Base-by-base conservation (phyloP, 192 early-diverging fungal genomes). In the Diversispora epigaea region DNA sequence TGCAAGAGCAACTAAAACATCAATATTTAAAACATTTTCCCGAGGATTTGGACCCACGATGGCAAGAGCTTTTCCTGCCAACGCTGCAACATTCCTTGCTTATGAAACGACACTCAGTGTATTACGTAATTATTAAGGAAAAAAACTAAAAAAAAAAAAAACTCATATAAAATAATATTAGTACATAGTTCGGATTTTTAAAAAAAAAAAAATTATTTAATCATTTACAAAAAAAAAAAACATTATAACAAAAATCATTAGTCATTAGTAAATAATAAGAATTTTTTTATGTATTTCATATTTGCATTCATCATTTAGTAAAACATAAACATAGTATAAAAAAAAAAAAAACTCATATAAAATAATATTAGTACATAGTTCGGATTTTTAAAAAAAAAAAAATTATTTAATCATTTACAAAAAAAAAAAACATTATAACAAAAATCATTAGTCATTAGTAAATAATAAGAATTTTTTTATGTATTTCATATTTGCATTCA, bases 31-130 rank as follows among this genome's bases (percentile, higher is more conserved):
- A 71, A 88, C 88, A 19, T 91, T 94, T 78, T 92, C 93, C 85
- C 90, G 88, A 68, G 94, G 94, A 39, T 85, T 96, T 76, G 92
- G 90, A 12, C 91, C 93, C 0, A 93, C 94, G 5, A 86, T 94
- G 89, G 85, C 90, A 7, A 84, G 92, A 67, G 92, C 91, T 8
- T 92, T 92, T 86, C 91, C 91, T 10, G 92, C 92, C 44, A 94
- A 94, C 73, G 93, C 93, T 17, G 93, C 92, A 7, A 93, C 91
- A 47, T 94, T 94, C 84, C 83, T 93, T 78, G 85, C 86, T 49
- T 91, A 89, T 71, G 88, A 90, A 70, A 83, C 82, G 85, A 80
- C 86, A 39, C 50, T 54, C n/a, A 54, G n/a, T 2, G n/a, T 12
- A 17, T 54, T 54, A 54, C 50, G 50, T 17, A 17, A 17, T 17